Evolutionary conservation across 169 alveolate species (phyloP).

Genomic region (Plasmodium knowlesi): DNA sequence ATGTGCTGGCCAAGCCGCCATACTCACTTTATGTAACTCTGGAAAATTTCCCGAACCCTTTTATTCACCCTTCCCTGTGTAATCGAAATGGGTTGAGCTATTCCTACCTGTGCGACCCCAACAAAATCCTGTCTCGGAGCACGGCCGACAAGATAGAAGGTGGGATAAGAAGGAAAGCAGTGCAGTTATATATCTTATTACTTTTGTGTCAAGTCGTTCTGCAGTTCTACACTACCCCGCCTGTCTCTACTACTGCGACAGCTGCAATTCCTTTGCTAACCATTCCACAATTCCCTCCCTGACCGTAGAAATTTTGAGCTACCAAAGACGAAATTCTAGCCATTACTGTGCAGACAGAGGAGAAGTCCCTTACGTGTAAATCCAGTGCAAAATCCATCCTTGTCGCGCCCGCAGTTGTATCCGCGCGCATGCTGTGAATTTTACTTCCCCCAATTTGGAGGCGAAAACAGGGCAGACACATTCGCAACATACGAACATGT

Average conservation of each 20-base stretch:
- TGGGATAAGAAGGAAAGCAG: background rate
- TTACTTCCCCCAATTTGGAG: background rate
- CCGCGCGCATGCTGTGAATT: background rate
- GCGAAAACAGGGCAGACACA: background rate
- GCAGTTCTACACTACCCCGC: background rate
- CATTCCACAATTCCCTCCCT: background rate
- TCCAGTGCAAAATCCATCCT: background rate
- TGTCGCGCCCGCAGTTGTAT: background rate
- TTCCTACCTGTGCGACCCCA: slow-evolving; percentile 86
- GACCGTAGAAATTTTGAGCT: slow-evolving; percentile 38
- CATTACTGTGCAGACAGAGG: slow-evolving; percentile 47
- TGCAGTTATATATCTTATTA: background rate
- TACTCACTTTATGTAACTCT: slow-evolving; percentile 72
- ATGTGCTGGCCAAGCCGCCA: slow-evolving; percentile 3
- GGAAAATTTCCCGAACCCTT: slow-evolving; percentile 86
- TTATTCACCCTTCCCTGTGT: slow-evolving; percentile 80
- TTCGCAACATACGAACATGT: background rate
- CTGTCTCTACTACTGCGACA: background rate
- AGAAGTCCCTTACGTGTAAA: slow-evolving; percentile 67
- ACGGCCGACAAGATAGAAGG: slow-evolving; percentile 65
- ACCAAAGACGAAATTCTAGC: slow-evolving; percentile 50
- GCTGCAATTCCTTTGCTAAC: background rate
- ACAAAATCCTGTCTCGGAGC: slow-evolving; percentile 64
- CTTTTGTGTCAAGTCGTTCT: background rate
- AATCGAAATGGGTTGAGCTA: slow-evolving; percentile 78